Conservation (phyloP, 805 yeast species). For the Sungouiella thailandica region DNA sequence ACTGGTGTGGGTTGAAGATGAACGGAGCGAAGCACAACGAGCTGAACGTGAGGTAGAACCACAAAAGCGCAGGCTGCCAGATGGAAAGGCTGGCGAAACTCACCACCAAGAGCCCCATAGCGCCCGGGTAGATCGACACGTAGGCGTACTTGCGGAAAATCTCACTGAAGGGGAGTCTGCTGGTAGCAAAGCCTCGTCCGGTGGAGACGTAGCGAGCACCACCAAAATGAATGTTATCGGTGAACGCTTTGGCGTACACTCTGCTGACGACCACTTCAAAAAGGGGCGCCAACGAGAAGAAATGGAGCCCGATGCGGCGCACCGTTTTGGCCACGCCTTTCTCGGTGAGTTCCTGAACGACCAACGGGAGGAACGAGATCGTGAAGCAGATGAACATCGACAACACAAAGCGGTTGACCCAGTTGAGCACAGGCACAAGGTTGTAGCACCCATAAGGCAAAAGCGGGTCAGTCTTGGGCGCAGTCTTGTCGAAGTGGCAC, state of each 20-base stretch:
- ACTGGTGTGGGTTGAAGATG: constrained; percentile 51
- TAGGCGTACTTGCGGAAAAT: constrained; percentile 74
- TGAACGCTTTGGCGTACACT: constrained; percentile 75
- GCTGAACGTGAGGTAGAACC: constrained; percentile 50
- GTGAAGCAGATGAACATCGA: constrained; percentile 91
- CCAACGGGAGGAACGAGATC: constrained; percentile 82
- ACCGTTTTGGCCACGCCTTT: constrained; percentile 76
- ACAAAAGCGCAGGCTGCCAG: constrained; percentile 70
- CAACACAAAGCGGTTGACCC: constrained; percentile 85
- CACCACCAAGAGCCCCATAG: constrained; percentile 61
- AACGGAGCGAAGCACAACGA: constrained; percentile 47
- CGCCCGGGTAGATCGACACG: constrained; percentile 74
- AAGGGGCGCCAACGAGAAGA: constrained; percentile 78
- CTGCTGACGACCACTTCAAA: constrained; percentile 96
- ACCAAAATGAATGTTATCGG: constrained; percentile 77
- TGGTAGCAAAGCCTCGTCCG: constrained; percentile 90
- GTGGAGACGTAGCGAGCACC: constrained; percentile 91
- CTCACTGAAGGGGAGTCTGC: constrained; percentile 65
- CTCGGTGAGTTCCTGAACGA: constrained; percentile 84
- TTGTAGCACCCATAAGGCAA: constrained; percentile 82
- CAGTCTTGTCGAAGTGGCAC: constrained; percentile 62
- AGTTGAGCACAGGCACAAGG: constrained; percentile 76
- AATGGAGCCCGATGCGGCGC: constrained; percentile 66
- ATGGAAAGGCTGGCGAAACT: constrained; percentile 73
- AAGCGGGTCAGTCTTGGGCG: constrained; percentile 69